Percentiles rank a stretch among this genome's conserved stretches.
Evolutionary conservation across 257 asterid species (phyloP).

Genomic region (Sherardia arvensis): DNA sequence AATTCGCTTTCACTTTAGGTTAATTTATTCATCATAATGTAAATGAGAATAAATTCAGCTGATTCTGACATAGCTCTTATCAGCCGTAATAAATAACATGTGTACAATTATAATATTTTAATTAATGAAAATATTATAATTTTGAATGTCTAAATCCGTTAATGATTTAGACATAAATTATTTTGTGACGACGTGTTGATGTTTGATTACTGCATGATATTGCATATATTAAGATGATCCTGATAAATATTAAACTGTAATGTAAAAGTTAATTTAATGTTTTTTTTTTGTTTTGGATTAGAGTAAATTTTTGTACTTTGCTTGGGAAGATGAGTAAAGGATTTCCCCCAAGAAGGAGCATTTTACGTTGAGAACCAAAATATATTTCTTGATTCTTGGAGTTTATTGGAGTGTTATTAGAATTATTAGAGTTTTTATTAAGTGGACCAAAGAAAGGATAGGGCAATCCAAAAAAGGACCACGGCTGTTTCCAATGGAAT

Average conservation of each 20-base stretch:
- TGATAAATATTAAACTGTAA: too few relatives aligned
- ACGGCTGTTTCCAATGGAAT: neutral
- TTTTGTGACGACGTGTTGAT: too few relatives aligned
- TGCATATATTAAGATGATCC: too few relatives aligned
- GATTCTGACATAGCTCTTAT: too few relatives aligned
- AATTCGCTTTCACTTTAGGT: neutral
- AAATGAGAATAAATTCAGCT: too few relatives aligned
- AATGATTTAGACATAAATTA: too few relatives aligned
- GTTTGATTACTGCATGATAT: too few relatives aligned
- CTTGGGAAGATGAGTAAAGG: neutral
- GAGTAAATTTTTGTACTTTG: neutral
- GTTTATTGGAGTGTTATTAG: neutral
- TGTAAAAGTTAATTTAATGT: neutral
- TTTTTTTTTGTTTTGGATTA: neutral
- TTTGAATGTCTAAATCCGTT: too few relatives aligned
- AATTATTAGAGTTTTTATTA: too few relatives aligned
- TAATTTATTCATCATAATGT: neutral
- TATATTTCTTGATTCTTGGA: neutral
- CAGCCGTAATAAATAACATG: too few relatives aligned
- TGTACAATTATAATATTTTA: too few relatives aligned
- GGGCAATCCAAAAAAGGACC: slow-evolving; percentile 8
- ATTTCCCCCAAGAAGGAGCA: neutral
- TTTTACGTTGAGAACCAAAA: slow-evolving; percentile 4
- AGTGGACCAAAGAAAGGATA: neutral
- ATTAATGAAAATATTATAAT: too few relatives aligned